Evolutionary conservation across 1,284 basidiomycete genomes (phyloP), one percentile per base, ranked within the genome.

Genomic region (Pulveroboletus sp.): DNA sequence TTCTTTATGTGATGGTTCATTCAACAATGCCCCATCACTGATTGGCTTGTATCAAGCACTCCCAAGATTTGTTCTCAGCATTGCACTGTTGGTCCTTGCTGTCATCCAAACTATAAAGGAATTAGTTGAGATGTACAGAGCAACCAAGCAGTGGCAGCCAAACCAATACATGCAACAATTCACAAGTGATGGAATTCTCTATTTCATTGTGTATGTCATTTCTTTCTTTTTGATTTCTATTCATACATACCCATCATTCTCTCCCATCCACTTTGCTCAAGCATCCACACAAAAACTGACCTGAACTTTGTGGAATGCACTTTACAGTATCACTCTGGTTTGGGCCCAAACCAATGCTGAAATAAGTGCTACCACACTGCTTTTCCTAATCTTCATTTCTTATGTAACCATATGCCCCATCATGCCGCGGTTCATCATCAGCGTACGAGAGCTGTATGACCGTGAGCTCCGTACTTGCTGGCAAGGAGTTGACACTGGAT

Each of bases 401-500:
- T 40, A 40, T 24, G 24, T 24, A 5, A 40, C 22, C 1, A 22
- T 40, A 17, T 43, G 24, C 17, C 40, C 40, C 24, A 25, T 43
- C 2, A 43, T 43, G 24, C 24, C 40, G 10, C 40, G 17, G 24
- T 43, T 43, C 40, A 43, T 43, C 40, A 43, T 43, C 40, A 26
- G 17, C 40, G 24, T 43, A 9, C 40, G 40, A 15, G 39, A 40
- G 22, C 22, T 47, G 31, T 55, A 44, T 24, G 50, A 45, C 11
- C 43, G 35, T 15, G 43, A 54, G 6, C 14, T 33, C 6, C 29
- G 9, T n/a, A 24, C 10, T 2, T 5, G 5, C 10, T 22, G 35
- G 28, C 43, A 22, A 12, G 54, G 54, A 11, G 12, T 54, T 11
- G 54, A 55, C 28, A 54, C 50, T 12, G 50, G 43, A 22, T 55